Evolutionary conservation across 352 stramenopile genomes (phyloP), one percentile per base, ranked within the genome.

Genomic region (Peronospora tabacina): DNA sequence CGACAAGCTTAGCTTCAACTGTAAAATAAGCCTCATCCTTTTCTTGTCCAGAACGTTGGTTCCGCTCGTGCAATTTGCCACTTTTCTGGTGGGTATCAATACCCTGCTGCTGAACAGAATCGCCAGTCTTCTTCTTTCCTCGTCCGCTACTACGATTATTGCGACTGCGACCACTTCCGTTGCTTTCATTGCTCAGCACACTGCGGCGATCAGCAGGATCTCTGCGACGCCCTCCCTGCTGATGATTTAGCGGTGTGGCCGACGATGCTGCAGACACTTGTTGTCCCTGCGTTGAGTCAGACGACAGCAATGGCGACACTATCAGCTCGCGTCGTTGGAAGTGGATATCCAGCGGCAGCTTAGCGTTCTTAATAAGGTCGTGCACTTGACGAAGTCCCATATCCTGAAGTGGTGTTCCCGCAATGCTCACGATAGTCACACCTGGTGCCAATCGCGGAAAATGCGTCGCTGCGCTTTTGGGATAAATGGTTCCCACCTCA

Each of bases 401-500:
- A 24, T 72, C 62, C 29, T 72, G 68, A 3, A 94, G 55, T 29
- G 61, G 47, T 11, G 61, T 75, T 32, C 70, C 75, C 6, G 73
- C 81, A 55, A 91, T 90, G 51, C 75, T 72, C 20, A 89, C 66
- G 46, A 94, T 79, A 5, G 68, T 74, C 19, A 88, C 68, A n/a
- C 83, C 81, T 1, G 79, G 66, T 36, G 72, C 50, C 10, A 94
- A 56, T 5, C 83, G 75, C 7, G 66, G 61, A 58, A 92, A 94
- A 54, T 86, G 77, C 9, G 78, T 87, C 9, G 72, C 76, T 2
- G 69, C 71, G 42, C 78, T 89, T 42, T 85, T 81, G 1, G 82
- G 78, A 42, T 89, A 90, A 52, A 91, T 87, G n/a, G 79, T 90
- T 13, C 79, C 81, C 5, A 94, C 81, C 32, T 90, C 80, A 1